Base-by-base conservation (phyloP, 2,329 filamentous ascomycete genomes). In the Monosporascus sp. region DNA sequence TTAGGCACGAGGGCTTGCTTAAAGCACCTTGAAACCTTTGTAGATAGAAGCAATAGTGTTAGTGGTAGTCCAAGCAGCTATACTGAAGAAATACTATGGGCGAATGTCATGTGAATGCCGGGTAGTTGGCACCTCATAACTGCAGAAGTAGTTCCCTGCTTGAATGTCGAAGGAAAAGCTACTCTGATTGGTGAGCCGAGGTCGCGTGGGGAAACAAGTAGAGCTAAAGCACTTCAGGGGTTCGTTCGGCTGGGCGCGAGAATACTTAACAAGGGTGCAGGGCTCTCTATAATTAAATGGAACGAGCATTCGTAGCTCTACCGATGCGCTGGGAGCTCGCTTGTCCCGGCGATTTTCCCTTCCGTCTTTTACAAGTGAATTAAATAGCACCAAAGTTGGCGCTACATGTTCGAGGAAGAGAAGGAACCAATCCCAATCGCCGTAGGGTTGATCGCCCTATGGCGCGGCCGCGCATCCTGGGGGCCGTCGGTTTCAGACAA, bases 1-100 rank as follows among this genome's bases (percentile, higher is more conserved):
- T 73, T 3, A 66, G 62, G 37, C 60, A 70, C 6, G 69, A 73
- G 48, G 68, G 67, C 0, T 55, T 72, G 20, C 52, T 62, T 1
- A 69, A 69, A 47, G 65, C 68, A 49, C 65, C 64, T 37, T 76
- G 52, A 22, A 39, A 18, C 4, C 38, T 39, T 18, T 14, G 11
- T 8, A 9, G 5, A 39, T 39, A 18, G 9, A 7, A 17, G 18
- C 18, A 39, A 20, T n/a, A 39, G 18, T 7, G 1, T n/a, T 11
- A 17, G 5, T 39, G 18, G 17, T 17, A 18, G 7, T 9, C 6
- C 37, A 39, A 35, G 31, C 31, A 14, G 9, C 31, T 35, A 39
- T 39, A 39, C 6, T 18, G 6, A 18, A 9, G 31, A 35, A 5
- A 35, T 14, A 5, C 31, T 35, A 14, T 5, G 31, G 14, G 31